Base-by-base conservation (phyloP, 805 yeast genomes). In the Barnettozyma siamensis region DNA sequence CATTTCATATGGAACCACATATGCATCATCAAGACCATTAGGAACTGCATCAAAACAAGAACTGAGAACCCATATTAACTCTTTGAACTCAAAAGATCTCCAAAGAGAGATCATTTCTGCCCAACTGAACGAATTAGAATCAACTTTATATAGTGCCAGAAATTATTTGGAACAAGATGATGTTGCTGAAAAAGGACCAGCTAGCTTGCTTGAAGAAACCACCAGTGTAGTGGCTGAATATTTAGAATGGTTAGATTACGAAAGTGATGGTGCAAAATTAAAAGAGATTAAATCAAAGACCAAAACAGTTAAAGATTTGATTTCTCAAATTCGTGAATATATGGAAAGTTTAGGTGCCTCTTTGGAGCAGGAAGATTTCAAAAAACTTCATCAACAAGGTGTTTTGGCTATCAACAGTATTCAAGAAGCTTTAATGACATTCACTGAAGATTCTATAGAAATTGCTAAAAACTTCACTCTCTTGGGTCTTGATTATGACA, bases 161-260 rank as follows among this genome's bases (percentile, higher is more conserved):
- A 69, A 74, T 9, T 70, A 65, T 39, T 52, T 86, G 16, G 83
- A 76, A 15, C 77, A 76, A 26, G 72, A 73, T 31, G 76, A 72
- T 19, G 71, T 70, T 7, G 43, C 48, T 0, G 59, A 59, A 11
- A 71, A 67, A 34, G 66, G 72, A 0, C 75, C 76, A 8, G 54
- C 59, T 5, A 51, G 58, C 0, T 63, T 68, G 30, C 45, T 75
- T 6, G 69, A 65, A 5, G 50, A 58, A 24, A 60, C 72, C 9
- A 48, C 64, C 1, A 42, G 51, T 0, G 46, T 65, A 6, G 74
- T 82, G 5, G 42, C 65, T 13, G 78, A 75, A 10, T 62, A 68
- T 20, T 63, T 84, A 35, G 91, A 83, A 44, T 87, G 95, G 95
- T 64, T 88, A 30, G 95, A 87, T 37, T 77, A 75, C 51, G 88